phyloP scores from a whole-genome alignment of 2,329 filamentous ascomycete species.

The Beauveria scarabaeidicola region DNA sequence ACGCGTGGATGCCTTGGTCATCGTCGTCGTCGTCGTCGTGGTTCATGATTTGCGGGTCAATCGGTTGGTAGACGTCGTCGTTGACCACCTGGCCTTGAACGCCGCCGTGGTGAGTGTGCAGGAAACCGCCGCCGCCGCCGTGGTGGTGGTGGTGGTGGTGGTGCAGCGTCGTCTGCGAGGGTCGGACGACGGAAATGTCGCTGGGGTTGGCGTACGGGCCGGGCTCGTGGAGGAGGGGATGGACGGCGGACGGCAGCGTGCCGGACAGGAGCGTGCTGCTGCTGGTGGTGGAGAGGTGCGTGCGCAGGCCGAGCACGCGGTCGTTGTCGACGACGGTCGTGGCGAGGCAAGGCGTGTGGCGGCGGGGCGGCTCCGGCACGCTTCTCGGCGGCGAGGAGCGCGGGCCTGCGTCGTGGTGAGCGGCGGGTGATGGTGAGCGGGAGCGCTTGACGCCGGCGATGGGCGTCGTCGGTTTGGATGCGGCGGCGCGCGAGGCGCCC shows the following conservation, averaged over 20 bases:
- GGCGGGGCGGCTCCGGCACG: neutral
- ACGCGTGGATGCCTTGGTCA: conserved; percentile 20
- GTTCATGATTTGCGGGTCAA: conserved; percentile 52
- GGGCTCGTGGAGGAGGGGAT: conserved; percentile 14
- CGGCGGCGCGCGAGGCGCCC: neutral
- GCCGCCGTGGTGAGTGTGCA: conserved; percentile 21
- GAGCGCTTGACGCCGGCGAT: conserved; percentile 14
- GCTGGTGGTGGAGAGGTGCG: conserved; percentile 2
- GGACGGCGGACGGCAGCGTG: conserved; percentile 2
- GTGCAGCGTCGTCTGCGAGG: conserved; percentile 28
- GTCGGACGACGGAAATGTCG: conserved; percentile 37
- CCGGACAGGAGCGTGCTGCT: conserved; percentile 3
- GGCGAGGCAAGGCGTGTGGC: neutral
- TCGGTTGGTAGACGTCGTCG: conserved; percentile 40
- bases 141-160: conserved; percentile 14
- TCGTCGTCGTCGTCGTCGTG: conserved; percentile 26
- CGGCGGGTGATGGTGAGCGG: neutral
- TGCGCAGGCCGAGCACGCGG: conserved; percentile 14
- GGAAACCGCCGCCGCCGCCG: conserved; percentile 14
- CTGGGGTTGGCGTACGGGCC: conserved; percentile 39
- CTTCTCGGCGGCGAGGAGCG: neutral
- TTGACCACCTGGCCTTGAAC: conserved; percentile 22
- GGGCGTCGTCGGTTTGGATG: conserved; percentile 23
- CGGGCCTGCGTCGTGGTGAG: neutral
- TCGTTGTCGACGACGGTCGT: conserved; percentile 9